phyloP scores from a whole-genome alignment of 805 yeast species.

The Starmerella gropengiesseri region DNA sequence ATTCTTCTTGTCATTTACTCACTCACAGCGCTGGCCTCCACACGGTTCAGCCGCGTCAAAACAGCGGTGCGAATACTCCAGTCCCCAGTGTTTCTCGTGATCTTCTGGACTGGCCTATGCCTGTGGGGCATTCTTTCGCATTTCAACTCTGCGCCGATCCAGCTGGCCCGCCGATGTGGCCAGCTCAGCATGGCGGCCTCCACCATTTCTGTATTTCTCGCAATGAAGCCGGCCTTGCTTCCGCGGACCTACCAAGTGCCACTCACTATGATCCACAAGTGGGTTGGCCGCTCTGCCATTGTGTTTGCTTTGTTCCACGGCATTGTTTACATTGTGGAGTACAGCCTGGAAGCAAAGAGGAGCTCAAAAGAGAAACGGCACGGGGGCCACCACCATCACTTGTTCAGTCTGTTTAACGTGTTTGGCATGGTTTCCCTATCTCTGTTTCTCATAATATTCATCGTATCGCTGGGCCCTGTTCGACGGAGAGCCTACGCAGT shows the following conservation, averaged over 20 bases:
- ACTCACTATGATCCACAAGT: constrained; percentile 72
- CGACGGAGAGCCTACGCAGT: constrained; percentile 51
- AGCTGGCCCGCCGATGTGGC: constrained; percentile 65
- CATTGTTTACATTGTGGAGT: constrained; percentile 35
- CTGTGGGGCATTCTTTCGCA: constrained; percentile 16
- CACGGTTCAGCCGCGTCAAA: not conserved
- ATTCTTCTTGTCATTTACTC: constrained; percentile 17
- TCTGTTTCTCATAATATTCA: constrained; percentile 41
- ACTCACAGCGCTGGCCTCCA: constrained; percentile 2
- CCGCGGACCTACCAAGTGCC: constrained; percentile 63
- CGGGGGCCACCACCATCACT: constrained; percentile 13
- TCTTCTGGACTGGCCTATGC: constrained; percentile 10
- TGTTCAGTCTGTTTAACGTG: constrained; percentile 35
- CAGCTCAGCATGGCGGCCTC: constrained; percentile 63
- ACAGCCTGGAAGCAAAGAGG: constrained; percentile 1
- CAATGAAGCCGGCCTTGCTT: constrained; percentile 73
- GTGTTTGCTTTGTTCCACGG: constrained; percentile 58
- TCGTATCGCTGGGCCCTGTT: constrained; percentile 58
- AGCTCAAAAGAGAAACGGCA: constrained; percentile 12
- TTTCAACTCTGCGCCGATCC: constrained; percentile 12
- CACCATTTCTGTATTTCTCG: constrained; percentile 63
- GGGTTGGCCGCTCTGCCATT: constrained; percentile 76
- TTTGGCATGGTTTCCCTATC: constrained; percentile 55
- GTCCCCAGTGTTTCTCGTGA: constrained; percentile 10
- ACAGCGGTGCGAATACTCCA: constrained; percentile 6